A percentile compares a stretch with the other conserved stretches of the same genome.
Conservation (phyloP, 2,329 filamentous ascomycete species). For the Raffaelea arxii region DNA sequence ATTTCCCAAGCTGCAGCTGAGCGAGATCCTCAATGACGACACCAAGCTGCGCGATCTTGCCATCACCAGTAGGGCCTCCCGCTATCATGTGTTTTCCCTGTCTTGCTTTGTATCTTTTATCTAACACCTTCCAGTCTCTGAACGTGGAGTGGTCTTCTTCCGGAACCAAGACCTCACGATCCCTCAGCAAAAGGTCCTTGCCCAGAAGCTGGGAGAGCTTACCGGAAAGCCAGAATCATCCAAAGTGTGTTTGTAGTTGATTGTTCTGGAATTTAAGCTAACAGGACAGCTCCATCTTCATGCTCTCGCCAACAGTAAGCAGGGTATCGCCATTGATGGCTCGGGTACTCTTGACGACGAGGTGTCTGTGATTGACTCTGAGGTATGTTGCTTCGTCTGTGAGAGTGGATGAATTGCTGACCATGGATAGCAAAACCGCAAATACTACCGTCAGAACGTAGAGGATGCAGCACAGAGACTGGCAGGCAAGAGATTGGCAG, state of each 20-base stretch:
- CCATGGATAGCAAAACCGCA: slow-evolving; percentile 17
- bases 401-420: not conserved
- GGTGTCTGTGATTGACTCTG: slow-evolving; percentile 37
- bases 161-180: slow-evolving; percentile 37
- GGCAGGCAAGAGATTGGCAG: slow-evolving; percentile 18
- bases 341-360: slow-evolving; percentile 33
- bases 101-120: not conserved
- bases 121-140: slow-evolving; percentile 28
- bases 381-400: slow-evolving; percentile 6
- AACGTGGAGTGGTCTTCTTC: slow-evolving; percentile 44
- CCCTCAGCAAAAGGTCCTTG: slow-evolving; percentile 39
- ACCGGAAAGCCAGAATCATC: slow-evolving; percentile 32
- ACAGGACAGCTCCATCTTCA: not conserved
- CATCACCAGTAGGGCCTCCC: slow-evolving; percentile 17
- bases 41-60: slow-evolving; percentile 21
- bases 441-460: slow-evolving; percentile 25
- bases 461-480: not conserved
- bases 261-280: too few species aligned
- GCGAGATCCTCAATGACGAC: slow-evolving; percentile 21
- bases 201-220: slow-evolving; percentile 33
- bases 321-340: slow-evolving; percentile 30
- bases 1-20: slow-evolving; percentile 27
- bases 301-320: slow-evolving; percentile 27
- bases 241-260: not conserved
- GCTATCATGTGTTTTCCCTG: not conserved